Evolutionary conservation across 495 filamentous ascomycete genomes (phyloP).

Genomic region (Apiosordaria backusii): DNA sequence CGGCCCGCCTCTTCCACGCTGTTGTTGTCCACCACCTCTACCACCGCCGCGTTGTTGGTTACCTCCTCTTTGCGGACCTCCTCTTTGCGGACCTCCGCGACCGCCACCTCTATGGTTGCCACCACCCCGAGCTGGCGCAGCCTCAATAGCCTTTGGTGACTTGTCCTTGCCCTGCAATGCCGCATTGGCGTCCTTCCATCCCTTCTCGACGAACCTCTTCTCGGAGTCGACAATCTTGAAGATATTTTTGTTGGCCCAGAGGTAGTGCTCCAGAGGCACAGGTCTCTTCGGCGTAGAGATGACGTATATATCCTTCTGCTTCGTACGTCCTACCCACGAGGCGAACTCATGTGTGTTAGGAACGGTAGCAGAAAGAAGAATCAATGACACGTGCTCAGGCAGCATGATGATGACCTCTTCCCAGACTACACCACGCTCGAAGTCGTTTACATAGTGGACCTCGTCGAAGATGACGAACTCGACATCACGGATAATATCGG

Average conservation of each 20-base stretch:
- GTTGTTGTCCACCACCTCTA: constrained; percentile 54
- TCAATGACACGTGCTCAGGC: constrained; percentile 91
- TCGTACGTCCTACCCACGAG: constrained; percentile 96
- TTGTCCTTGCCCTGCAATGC: constrained; percentile 80
- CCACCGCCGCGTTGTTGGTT: constrained; percentile 49
- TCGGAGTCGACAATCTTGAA: constrained; percentile 90
- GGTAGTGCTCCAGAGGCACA: constrained; percentile 90
- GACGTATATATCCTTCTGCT: constrained; percentile 98
- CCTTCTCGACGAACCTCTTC: constrained; percentile 82
- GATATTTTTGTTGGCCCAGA: constrained; percentile 91
- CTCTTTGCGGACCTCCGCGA: constrained; percentile 12
- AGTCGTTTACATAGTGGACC: constrained; percentile 97
- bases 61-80: constrained; percentile 54
- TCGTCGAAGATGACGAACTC: constrained; percentile 99
- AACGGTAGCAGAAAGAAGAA: constrained; percentile 91
- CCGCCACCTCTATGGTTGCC: constrained; percentile 51
- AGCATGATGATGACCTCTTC: constrained; percentile 99
- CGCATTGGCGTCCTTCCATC: constrained; percentile 92
- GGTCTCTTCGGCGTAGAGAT: constrained; percentile 96
- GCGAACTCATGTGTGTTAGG: constrained; percentile 98
- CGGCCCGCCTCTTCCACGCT: constrained; percentile 56
- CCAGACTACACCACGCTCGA: constrained; percentile 97
- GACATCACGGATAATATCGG: constrained; percentile 93
- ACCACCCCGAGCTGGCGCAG: constrained; percentile 46
- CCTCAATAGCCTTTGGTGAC: constrained; percentile 52